phyloP scores from a whole-genome alignment of 2,329 filamentous ascomycete species.

The Xylaria multiplex region DNA sequence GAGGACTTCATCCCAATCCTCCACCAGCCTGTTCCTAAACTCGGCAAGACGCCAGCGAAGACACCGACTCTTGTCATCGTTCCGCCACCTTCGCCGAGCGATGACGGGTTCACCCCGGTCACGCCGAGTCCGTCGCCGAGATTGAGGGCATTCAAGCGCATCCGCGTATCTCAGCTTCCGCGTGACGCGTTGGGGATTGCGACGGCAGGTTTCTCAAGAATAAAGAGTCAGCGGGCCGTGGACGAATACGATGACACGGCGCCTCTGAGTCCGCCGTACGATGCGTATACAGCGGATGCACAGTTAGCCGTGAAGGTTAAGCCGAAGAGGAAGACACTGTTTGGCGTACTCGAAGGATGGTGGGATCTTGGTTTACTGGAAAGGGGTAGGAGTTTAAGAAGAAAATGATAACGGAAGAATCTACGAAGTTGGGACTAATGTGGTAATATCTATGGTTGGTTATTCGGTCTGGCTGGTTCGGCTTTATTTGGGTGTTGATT shows the following conservation, averaged over 20 bases:
- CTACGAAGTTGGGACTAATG: constrained; percentile 26
- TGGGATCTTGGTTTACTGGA: constrained; percentile 63
- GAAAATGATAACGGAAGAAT: constrained; percentile 27
- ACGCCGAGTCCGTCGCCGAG: constrained; percentile 43
- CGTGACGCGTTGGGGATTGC: constrained; percentile 49
- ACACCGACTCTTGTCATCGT: constrained; percentile 30
- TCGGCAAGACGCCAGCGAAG: constrained; percentile 28
- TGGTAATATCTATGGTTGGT: constrained; percentile 23
- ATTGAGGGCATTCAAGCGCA: constrained; percentile 36
- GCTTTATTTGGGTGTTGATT: constrained; percentile 12
- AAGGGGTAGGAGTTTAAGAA: constrained; percentile 52
- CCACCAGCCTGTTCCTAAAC: constrained; percentile 39
- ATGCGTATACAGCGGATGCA: constrained; percentile 24
- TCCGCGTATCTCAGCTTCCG: constrained; percentile 40
- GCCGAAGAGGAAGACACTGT: constrained; percentile 58
- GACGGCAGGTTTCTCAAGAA: constrained; percentile 37
- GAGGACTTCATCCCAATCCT: constrained; percentile 46
- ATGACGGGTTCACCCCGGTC: constrained; percentile 46
- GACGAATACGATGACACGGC: constrained; percentile 42
- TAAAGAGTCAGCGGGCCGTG: constrained; percentile 37
- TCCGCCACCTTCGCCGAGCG: constrained; percentile 41
- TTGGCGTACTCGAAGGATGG: constrained; percentile 63
- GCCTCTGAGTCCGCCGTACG: constrained; percentile 42
- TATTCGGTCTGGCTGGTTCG: constrained; percentile 17
- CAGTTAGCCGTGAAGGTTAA: constrained; percentile 38